Evolutionary conservation across 208 protist species (phyloP).

Genomic region (Trichomonas gallinae): DNA sequence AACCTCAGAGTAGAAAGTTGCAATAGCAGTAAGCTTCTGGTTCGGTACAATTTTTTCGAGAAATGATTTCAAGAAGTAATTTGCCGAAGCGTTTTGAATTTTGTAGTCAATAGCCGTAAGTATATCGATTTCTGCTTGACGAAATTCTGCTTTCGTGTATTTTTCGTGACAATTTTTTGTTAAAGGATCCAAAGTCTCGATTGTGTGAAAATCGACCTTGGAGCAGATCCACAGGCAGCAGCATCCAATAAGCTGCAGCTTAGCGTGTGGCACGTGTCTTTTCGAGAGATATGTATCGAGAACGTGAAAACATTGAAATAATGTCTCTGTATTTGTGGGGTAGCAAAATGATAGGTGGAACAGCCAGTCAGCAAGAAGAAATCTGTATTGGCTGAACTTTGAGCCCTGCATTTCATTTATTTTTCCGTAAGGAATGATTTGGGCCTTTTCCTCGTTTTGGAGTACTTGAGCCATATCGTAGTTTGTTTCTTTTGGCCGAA

Average conservation of each 20-base stretch:
- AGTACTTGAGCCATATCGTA: not conserved
- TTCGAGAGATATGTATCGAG: not conserved
- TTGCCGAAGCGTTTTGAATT: not conserved
- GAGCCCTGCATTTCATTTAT: not conserved
- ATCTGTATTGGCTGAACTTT: not conserved
- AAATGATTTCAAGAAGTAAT: not conserved
- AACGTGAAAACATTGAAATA: not conserved
- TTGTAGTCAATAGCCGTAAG: not conserved
- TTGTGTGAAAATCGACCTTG: not conserved
- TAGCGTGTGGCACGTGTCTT: not conserved
- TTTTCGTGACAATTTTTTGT: not conserved
- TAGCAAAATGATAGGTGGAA: not conserved
- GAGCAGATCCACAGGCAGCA: not conserved
- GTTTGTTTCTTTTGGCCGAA: not conserved
- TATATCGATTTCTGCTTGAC: not conserved
- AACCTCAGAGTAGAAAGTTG: not conserved
- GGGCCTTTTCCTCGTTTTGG: not conserved
- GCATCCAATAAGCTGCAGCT: not conserved
- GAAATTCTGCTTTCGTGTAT: not conserved
- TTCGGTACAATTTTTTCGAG: not conserved
- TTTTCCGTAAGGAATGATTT: not conserved
- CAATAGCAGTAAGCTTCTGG: not conserved
- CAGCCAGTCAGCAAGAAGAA: not conserved
- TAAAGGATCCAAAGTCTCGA: not conserved
- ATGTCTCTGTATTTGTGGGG: not conserved